Evolutionary conservation across 116 monocot species (phyloP).

Genomic region (Zostera marina): DNA sequence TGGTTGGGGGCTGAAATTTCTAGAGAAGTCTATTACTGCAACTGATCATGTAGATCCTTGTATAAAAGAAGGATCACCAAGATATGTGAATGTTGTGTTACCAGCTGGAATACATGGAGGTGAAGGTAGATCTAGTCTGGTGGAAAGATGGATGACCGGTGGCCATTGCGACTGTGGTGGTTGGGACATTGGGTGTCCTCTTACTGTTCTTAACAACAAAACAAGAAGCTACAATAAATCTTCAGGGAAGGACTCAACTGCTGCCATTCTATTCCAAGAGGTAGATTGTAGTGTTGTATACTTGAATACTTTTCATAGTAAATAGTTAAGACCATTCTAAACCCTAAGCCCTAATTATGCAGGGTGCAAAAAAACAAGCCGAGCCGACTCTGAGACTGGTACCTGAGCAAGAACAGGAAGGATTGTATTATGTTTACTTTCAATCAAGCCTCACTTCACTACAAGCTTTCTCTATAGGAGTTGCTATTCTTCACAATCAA

Average conservation of each 20-base stretch:
- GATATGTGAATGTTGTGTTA: conserved; percentile 32
- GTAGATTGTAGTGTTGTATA: too few species aligned
- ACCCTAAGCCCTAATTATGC: background rate
- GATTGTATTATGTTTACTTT: background rate
- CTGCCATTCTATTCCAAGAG: too few species aligned
- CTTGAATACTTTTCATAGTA: too few species aligned
- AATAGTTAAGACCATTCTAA: too few species aligned
- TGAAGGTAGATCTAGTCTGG: conserved; percentile 44
- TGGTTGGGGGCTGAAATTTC: conserved; percentile 91
- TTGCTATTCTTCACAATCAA: conserved; percentile 1
- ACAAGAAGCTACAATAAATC: background rate
- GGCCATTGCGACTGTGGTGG: conserved; percentile 81
- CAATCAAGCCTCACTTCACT: conserved; percentile 4
- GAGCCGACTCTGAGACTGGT: conserved; percentile 1
- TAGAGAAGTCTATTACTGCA: conserved; percentile 25
- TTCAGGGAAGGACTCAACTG: too few species aligned
- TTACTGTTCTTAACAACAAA: conserved; percentile 31
- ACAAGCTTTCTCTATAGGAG: conserved; percentile 3
- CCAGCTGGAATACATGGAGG: conserved; percentile 62
- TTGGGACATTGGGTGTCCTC: conserved; percentile 90
- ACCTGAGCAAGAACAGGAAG: background rate
- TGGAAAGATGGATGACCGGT: conserved; percentile 57
- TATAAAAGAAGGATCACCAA: background rate
- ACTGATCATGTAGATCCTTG: conserved; percentile 1
- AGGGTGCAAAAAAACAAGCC: background rate